Conservation (phyloP, 2,329 filamentous ascomycete genomes). For the Thielaviopsis euricoi region DNA sequence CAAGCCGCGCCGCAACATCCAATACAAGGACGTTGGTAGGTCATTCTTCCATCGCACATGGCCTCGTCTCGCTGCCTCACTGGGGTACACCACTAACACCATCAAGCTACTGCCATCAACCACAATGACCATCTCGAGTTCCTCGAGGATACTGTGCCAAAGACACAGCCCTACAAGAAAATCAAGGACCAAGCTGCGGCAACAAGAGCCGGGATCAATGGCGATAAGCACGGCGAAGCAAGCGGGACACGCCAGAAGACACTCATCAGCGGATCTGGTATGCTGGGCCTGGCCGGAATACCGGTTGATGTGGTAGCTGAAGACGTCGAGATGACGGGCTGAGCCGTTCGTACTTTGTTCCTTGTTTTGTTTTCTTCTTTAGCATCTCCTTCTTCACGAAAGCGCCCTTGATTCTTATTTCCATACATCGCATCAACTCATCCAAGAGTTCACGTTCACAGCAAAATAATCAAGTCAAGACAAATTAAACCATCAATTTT, state of each 20-base stretch:
- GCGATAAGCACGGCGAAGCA: slow-evolving; percentile 18
- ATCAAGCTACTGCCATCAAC: slow-evolving; percentile 61
- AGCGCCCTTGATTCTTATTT: neutral
- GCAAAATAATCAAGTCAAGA: neutral
- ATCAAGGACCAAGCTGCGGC: slow-evolving; percentile 48
- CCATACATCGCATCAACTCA: neutral
- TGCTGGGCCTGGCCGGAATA: slow-evolving; percentile 15
- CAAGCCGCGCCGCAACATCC: slow-evolving; percentile 83
- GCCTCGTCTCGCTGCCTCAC: neutral
- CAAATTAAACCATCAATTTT: neutral
- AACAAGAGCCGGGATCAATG: slow-evolving; percentile 30
- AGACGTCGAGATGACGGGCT: slow-evolving; percentile 45
- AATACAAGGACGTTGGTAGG: slow-evolving; percentile 83
- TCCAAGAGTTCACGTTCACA: neutral
- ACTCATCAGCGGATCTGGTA: slow-evolving; percentile 12
- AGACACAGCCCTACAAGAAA: slow-evolving; percentile 65
- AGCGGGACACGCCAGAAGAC: slow-evolving; percentile 12
- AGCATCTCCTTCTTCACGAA: neutral
- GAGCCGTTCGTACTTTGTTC: slow-evolving; percentile 14
- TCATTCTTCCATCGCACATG: neutral
- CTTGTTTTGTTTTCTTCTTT: slow-evolving; percentile 16
- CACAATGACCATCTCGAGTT: slow-evolving; percentile 92
- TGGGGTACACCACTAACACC: neutral
- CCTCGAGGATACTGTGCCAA: slow-evolving; percentile 76
- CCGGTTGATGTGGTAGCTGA: slow-evolving; percentile 36